Conservation (phyloP, 2,329 filamentous ascomycete species). For the Fusarium floridanum region DNA sequence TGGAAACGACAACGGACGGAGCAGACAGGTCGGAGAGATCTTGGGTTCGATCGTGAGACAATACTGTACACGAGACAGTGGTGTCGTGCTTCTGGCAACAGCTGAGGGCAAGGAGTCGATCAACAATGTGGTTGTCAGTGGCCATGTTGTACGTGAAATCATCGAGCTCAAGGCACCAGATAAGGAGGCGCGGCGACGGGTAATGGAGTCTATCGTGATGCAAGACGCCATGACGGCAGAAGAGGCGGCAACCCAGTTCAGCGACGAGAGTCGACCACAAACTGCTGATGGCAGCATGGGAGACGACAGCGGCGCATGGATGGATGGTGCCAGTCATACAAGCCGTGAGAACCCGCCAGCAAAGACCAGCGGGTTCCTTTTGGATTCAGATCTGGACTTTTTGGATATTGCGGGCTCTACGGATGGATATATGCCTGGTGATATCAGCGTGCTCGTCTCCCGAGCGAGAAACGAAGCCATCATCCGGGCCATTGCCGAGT, state of each 20-base stretch:
- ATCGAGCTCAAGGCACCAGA: constrained; percentile 89
- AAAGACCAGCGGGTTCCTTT: constrained; percentile 72
- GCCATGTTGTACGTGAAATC: constrained; percentile 93
- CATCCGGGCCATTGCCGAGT: constrained; percentile 80
- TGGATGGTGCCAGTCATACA: constrained; percentile 76
- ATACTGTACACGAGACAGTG: constrained; percentile 83
- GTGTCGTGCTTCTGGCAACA: constrained; percentile 89
- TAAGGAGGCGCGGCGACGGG: constrained; percentile 86
- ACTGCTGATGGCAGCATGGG: constrained; percentile 67
- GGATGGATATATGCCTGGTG: constrained; percentile 98
- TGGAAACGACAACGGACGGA: constrained; percentile 92
- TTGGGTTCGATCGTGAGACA: constrained; percentile 86
- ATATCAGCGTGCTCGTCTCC: constrained; percentile 86
- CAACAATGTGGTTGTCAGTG: constrained; percentile 90
- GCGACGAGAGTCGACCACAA: constrained; percentile 66
- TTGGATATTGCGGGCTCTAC: constrained; percentile 93
- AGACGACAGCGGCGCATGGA: constrained; percentile 76
- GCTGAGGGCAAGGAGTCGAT: constrained; percentile 93
- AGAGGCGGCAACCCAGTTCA: constrained; percentile 52
- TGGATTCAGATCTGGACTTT: constrained; percentile 86
- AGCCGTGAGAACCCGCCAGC: constrained; percentile 56
- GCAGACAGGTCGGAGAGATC: constrained; percentile 90
- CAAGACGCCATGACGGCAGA: constrained; percentile 61
- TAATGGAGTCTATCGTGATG: constrained; percentile 83
- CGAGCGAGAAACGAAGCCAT: constrained; percentile 92